Conservation (phyloP, 2,329 filamentous ascomycete species). For the Lachnellula hyalina region DNA sequence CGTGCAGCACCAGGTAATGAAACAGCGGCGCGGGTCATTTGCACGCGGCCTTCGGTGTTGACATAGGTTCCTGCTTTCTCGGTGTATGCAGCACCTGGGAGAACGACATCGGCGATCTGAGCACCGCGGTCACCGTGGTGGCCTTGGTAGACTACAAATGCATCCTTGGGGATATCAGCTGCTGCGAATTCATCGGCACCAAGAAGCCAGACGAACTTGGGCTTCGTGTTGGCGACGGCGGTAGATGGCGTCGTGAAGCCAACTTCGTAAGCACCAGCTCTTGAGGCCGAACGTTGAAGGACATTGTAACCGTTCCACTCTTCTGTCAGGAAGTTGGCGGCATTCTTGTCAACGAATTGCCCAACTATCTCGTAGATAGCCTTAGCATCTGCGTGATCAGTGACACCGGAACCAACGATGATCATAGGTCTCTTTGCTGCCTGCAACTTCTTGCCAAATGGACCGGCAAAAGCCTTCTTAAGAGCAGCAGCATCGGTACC, state of each 20-base stretch:
- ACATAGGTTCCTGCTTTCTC: conserved; percentile 95
- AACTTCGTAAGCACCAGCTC: conserved; percentile 89
- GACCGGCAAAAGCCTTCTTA: conserved; percentile 77
- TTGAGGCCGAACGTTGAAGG: conserved; percentile 86
- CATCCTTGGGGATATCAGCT: conserved; percentile 86
- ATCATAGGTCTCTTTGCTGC: conserved; percentile 92
- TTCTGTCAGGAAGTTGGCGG: conserved; percentile 75
- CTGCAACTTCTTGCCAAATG: conserved; percentile 89
- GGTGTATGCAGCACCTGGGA: conserved; percentile 92
- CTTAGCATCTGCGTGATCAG: conserved; percentile 86
- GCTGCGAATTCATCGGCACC: conserved; percentile 87
- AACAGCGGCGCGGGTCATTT: conserved; percentile 87
- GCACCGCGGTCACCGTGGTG: conserved; percentile 95
- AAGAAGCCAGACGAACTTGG: conserved; percentile 95
- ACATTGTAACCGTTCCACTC: conserved; percentile 99
- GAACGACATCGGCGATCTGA: conserved; percentile 85
- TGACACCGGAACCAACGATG: conserved; percentile 85
- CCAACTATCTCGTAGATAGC: conserved; percentile 90
- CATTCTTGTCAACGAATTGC: conserved; percentile 87
- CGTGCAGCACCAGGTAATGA: conserved; percentile 83
- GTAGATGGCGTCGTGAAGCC: conserved; percentile 85
- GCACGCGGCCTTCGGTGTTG: conserved; percentile 95
- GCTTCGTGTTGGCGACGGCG: conserved; percentile 73
- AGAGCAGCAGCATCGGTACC: conserved; percentile 73
- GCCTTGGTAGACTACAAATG: conserved; percentile 96